A percentile compares a stretch with the other conserved stretches of the same genome.
phyloP scores from a whole-genome alignment of 495 filamentous ascomycete species.

The Penicillium desertorum region DNA sequence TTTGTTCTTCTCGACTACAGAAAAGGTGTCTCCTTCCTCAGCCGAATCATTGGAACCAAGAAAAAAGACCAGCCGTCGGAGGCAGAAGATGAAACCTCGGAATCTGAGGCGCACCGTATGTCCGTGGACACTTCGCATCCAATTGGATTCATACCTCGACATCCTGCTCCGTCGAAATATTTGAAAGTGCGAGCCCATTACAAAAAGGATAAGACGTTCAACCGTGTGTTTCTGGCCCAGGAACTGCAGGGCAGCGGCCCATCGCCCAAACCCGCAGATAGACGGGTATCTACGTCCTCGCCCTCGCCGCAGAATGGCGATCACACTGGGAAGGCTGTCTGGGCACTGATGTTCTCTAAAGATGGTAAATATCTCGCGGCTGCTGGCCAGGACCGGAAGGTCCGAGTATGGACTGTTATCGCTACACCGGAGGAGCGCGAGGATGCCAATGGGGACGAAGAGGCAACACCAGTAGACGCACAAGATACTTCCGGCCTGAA shows the following conservation, averaged over 20 bases:
- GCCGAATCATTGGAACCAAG: slow-evolving; percentile 79
- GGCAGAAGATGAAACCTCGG: slow-evolving; percentile 67
- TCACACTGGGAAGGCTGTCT: slow-evolving; percentile 60
- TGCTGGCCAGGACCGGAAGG: slow-evolving; percentile 80
- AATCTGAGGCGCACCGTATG: slow-evolving; percentile 67
- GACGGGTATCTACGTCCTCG: slow-evolving; percentile 28
- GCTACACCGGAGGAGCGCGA: slow-evolving; percentile 75
- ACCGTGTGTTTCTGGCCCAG: slow-evolving; percentile 87
- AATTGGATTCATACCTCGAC: slow-evolving; percentile 83
- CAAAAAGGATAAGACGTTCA: slow-evolving; percentile 82
- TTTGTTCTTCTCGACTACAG: slow-evolving; percentile 38
- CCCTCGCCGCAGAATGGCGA: slow-evolving; percentile 40
- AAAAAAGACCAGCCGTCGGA: slow-evolving; percentile 58
- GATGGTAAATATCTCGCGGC: slow-evolving; percentile 91
- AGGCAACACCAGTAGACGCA: slow-evolving; percentile 50
- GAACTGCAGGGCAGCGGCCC: slow-evolving; percentile 55
- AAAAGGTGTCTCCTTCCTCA: slow-evolving; percentile 89
- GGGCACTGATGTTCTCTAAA: slow-evolving; percentile 89
- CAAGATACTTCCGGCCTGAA: slow-evolving; percentile 56
- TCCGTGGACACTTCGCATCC: slow-evolving; percentile 76
- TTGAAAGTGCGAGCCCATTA: slow-evolving; percentile 78
- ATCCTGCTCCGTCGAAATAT: slow-evolving; percentile 88
- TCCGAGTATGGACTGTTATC: slow-evolving; percentile 90
- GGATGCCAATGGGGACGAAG: slow-evolving; percentile 68
- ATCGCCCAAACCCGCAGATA: slow-evolving; percentile 23